A percentile compares a stretch with the other conserved stretches of the same genome.
These are phyloP conservation scores for Plasmodium adleri DNA, from an alignment of 169 alveolate genomes.

Conservation along the genomic window DNA sequence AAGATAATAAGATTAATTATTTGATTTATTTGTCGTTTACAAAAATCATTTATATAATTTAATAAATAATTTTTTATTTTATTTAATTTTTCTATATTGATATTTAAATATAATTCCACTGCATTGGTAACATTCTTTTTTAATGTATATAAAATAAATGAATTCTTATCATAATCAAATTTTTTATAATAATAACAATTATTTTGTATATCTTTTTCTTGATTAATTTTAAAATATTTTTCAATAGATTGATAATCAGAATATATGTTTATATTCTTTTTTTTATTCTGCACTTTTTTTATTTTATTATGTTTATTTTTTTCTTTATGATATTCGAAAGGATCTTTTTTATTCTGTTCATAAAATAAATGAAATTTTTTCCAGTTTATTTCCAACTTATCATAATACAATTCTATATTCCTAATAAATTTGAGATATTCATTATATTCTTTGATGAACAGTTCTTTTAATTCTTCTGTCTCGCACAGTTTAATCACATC, in stretches of 20 bases:
- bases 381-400: conserved; percentile 53
- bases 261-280: conserved; percentile 4
- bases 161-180: conserved; percentile 3
- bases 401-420: conserved; percentile 29
- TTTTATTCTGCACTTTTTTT: conserved; percentile 18
- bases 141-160: conserved; percentile 39
- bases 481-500: conserved; percentile 28
- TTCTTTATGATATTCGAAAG: not conserved
- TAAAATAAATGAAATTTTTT: conserved; percentile 62
- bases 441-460: conserved; percentile 43
- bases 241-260: conserved; percentile 38
- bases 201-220: conserved; percentile 22
- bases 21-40: conserved; percentile 43
- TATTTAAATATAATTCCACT: conserved; percentile 65
- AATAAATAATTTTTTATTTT: conserved; percentile 52
- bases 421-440: conserved; percentile 53
- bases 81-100: conserved; percentile 53
- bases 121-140: conserved; percentile 18
- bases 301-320: not conserved
- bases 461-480: conserved; percentile 29
- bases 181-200: conserved; percentile 47
- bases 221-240: conserved; percentile 44
- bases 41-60: conserved; percentile 34
- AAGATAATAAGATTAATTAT: conserved; percentile 26
- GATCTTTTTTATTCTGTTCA: conserved; percentile 16